phyloP scores from a whole-genome alignment of 108 stramenopile genomes.

The Discostella stelligeroides region DNA sequence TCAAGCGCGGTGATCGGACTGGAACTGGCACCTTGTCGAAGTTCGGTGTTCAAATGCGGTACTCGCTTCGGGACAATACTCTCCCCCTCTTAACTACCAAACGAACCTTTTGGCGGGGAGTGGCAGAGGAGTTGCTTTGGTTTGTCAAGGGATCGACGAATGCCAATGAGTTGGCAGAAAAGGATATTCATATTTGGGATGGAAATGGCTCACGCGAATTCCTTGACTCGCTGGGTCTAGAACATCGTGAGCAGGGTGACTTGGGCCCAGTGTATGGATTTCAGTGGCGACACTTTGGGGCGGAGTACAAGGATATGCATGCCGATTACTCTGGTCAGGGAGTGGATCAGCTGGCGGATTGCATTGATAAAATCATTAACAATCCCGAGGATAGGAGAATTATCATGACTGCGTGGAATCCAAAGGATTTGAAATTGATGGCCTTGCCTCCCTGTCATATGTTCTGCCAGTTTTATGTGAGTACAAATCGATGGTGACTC shows the following conservation, averaged over 20 bases:
- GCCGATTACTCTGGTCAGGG: conserved; percentile 98
- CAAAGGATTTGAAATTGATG: conserved; percentile 92
- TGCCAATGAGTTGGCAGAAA: conserved; percentile 92
- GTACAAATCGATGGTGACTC: background rate
- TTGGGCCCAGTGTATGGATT: conserved; percentile 99
- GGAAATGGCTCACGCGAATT: conserved; percentile 99
- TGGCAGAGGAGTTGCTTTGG: conserved; percentile 99
- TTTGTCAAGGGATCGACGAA: conserved; percentile 97
- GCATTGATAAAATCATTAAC: conserved; percentile 94
- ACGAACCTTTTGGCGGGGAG: conserved; percentile 98
- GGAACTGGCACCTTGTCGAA: conserved; percentile 97
- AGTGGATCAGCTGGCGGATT: conserved; percentile 96
- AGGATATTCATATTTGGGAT: conserved; percentile 99
- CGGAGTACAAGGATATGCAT: conserved; percentile 96
- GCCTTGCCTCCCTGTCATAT: conserved; percentile 99
- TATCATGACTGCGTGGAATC: conserved; percentile 98
- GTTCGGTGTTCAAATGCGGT: conserved; percentile 99
- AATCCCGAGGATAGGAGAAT: conserved; percentile 97
- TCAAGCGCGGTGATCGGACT: conserved; percentile 95
- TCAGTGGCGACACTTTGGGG: conserved; percentile 99
- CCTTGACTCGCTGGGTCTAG: conserved; percentile 90
- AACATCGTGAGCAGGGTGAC: conserved; percentile 97
- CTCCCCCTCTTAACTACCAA: conserved; percentile 98
- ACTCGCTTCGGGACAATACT: conserved; percentile 83
- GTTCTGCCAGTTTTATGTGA: conserved; percentile 98